phyloP scores from a whole-genome alignment of 1,139 yeast genomes.

The Petasospora rhodanensis region DNA sequence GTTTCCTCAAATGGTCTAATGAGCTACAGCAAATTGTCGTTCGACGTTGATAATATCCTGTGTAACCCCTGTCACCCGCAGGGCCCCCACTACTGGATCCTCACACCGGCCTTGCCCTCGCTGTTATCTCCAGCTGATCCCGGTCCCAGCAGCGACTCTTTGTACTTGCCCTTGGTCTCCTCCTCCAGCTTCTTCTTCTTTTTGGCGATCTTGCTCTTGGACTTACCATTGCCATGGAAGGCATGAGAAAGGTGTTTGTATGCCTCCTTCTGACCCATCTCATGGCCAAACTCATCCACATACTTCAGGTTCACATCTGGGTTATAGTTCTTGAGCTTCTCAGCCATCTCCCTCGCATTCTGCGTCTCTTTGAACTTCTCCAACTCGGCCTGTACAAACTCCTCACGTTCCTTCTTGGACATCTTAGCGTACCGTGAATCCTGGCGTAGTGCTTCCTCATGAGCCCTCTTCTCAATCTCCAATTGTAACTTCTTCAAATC shows the following conservation, averaged over 20 bases:
- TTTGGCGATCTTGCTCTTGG: constrained; percentile 32
- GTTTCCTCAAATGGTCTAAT: no score
- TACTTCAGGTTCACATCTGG: constrained; percentile 66
- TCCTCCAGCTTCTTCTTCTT: constrained; percentile 32
- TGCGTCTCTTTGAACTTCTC: constrained; percentile 28
- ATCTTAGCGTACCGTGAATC: constrained; percentile 33
- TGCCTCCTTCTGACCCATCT: constrained; percentile 68
- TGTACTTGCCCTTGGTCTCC: constrained; percentile 22
- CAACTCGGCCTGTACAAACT: constrained; percentile 39
- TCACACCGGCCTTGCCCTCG: constrained; percentile 6
- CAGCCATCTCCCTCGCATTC: constrained; percentile 23
- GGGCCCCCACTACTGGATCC: no score
- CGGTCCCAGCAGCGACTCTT: constrained; percentile 6
- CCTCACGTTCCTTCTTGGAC: constrained; percentile 36
- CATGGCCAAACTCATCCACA: constrained; percentile 67
- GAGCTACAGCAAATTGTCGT: no score
- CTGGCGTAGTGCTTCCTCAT: constrained; percentile 34
- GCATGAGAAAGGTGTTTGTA: constrained; percentile 80
- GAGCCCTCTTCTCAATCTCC: constrained; percentile 27
- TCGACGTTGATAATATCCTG: background rate
- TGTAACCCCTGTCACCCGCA: background rate
- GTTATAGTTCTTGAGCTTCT: constrained; percentile 43
- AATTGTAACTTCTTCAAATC: constrained; percentile 20
- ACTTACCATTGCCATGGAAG: constrained; percentile 65
- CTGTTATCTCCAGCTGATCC: constrained; percentile 1